Evolutionary conservation across 306 rosid species (phyloP).

Genomic region (Biancaea sappan): DNA sequence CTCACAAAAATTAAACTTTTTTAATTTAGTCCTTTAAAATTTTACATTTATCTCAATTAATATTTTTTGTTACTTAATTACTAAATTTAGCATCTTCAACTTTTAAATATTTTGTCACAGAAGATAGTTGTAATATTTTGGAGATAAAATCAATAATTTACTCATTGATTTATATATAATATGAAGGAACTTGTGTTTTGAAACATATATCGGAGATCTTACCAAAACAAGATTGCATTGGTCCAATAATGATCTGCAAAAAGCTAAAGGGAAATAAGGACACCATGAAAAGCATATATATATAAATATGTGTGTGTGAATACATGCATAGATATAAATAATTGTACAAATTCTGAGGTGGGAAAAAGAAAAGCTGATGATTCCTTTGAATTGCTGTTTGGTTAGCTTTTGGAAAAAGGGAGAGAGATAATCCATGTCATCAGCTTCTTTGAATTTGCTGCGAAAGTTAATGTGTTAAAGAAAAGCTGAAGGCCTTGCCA

Average conservation of each 20-base stretch:
- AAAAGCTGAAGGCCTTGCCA: neutral
- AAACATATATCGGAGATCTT: too few species aligned
- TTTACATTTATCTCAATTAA: too few species aligned
- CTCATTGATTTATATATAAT: neutral
- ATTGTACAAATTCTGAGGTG: conserved; percentile 20
- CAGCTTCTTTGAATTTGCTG: conserved; percentile 2
- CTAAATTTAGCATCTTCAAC: too few species aligned
- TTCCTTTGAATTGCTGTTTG: conserved; percentile 6
- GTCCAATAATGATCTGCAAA: conserved; percentile 15
- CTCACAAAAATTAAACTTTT: too few species aligned
- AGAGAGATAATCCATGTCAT: conserved; percentile 2
- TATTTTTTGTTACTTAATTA: too few species aligned
- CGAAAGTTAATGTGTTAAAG: neutral
- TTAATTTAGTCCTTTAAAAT: too few species aligned
- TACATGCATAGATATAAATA: neutral
- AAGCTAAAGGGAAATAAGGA: conserved; percentile 24
- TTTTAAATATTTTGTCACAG: too few species aligned
- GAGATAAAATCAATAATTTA: too few species aligned
- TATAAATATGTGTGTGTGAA: too few species aligned
- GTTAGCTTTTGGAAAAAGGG: conserved; percentile 3
- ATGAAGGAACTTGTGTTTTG: too few species aligned
- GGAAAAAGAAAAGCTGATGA: conserved; percentile 28
- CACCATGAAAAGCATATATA: conserved; percentile 33
- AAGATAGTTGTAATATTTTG: too few species aligned
- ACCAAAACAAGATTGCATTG: conserved; percentile 28